Evolutionary conservation across 2,329 filamentous ascomycete species (phyloP).

Genomic region (Colletotrichum sp.): DNA sequence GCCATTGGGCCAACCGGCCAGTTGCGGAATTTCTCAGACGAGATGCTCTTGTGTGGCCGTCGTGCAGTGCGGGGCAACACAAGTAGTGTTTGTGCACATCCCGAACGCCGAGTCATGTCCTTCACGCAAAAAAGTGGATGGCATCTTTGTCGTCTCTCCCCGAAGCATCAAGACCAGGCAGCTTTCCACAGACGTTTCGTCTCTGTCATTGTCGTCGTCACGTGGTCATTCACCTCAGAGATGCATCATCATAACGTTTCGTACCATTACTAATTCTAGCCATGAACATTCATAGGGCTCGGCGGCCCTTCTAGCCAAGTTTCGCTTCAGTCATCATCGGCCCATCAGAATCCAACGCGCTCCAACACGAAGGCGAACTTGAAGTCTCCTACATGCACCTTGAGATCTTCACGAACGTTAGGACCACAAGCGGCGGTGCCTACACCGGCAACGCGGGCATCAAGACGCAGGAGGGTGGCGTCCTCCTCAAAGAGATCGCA

Average conservation of each 20-base stretch:
- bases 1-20: slow-evolving; percentile 39
- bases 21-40: fast-evolving
- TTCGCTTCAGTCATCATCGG: background rate
- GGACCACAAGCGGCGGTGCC: slow-evolving; percentile 56
- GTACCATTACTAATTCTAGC: background rate
- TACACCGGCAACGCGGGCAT: slow-evolving; percentile 52
- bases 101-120: background rate
- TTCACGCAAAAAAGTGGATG: background rate
- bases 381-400: slow-evolving; percentile 44
- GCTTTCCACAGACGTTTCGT: background rate
- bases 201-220: background rate
- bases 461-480: slow-evolving; percentile 46
- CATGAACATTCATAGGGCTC: background rate
- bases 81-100: background rate
- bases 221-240: background rate
- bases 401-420: slow-evolving; percentile 47
- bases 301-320: background rate
- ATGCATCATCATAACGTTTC: background rate
- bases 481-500: slow-evolving; percentile 62
- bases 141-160: background rate
- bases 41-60: background rate
- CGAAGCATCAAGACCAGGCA: background rate
- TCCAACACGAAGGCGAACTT: slow-evolving; percentile 48
- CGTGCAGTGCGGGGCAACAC: fast-evolving
- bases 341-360: slow-evolving; percentile 22